A percentile compares a stretch with the other conserved stretches of the same genome.
Conservation (phyloP, 1,284 basidiomycete genomes). For the Fomitopsis pinicola region DNA sequence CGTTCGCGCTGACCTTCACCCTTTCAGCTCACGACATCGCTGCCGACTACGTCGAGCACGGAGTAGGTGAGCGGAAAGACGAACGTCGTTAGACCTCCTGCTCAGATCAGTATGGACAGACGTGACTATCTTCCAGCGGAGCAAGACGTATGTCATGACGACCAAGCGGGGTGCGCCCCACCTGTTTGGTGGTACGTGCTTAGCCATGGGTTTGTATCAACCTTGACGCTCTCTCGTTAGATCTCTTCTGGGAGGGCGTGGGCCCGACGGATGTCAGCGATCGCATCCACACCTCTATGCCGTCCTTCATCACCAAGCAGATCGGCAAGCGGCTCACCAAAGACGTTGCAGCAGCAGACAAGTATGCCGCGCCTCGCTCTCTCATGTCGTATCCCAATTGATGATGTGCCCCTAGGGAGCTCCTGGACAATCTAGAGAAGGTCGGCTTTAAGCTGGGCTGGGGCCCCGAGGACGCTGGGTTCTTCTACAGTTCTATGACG, state of each 20-base stretch:
- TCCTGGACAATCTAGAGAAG: slow-evolving; percentile 49
- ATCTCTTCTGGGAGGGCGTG: slow-evolving; percentile 47
- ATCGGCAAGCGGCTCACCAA: slow-evolving; percentile 41
- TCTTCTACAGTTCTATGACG: slow-evolving; percentile 35
- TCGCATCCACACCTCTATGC: slow-evolving; percentile 45
- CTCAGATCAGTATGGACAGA: slow-evolving; percentile 26
- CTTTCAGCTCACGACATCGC: slow-evolving; percentile 36
- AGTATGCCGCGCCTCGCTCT: slow-evolving; percentile 15
- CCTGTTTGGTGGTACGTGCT: slow-evolving; percentile 30
- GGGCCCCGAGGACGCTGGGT: slow-evolving; percentile 53
- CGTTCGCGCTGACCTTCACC: not conserved
- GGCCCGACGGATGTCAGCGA: slow-evolving; percentile 47
- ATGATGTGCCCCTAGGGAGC: slow-evolving; percentile 30
- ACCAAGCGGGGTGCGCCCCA: slow-evolving; percentile 38
- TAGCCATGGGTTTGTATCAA: too few species aligned
- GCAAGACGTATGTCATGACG: slow-evolving; percentile 58
- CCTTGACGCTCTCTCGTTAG: slow-evolving; percentile 20
- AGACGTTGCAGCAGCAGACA: slow-evolving; percentile 51
- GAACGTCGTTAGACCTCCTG: not conserved
- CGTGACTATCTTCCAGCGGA: slow-evolving; percentile 61
- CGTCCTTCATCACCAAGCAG: slow-evolving; percentile 40
- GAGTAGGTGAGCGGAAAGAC: slow-evolving; percentile 30
- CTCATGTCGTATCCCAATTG: not conserved
- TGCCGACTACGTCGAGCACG: slow-evolving; percentile 40
- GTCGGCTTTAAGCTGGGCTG: slow-evolving; percentile 56